Evolutionary conservation across 345 rosid genomes (phyloP).

Genomic region (Mallotus nudiflorus): DNA sequence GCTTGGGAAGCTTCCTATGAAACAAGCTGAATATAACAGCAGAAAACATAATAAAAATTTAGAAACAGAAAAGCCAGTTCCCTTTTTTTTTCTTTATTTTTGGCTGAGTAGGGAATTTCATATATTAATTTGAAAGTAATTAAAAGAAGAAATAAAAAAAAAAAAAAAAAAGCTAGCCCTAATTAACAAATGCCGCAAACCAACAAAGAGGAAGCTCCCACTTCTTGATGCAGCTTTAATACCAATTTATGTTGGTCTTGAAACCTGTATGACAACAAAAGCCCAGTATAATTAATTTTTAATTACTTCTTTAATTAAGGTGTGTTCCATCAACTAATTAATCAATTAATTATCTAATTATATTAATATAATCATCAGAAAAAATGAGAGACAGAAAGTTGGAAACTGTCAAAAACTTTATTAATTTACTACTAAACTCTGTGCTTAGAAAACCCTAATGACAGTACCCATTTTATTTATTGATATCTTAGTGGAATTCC

Average conservation of each 20-base stretch:
- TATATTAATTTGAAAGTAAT: neutral
- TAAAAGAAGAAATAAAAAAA: too few relatives aligned
- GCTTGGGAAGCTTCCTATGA: conserved; percentile 32
- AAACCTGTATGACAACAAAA: conserved; percentile 53
- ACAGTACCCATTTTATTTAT: neutral
- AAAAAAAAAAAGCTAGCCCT: conserved; percentile 22
- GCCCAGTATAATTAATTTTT: conserved; percentile 4
- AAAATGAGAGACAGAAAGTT: conserved; percentile 15
- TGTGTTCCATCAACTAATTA: conserved; percentile 26
- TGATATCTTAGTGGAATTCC: conserved; percentile 9
- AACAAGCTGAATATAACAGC: conserved; percentile 16
- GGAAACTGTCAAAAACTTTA: neutral
- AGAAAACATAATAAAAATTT: conserved; percentile 16
- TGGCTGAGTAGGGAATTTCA: neutral
- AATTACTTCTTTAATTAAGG: conserved; percentile 20
- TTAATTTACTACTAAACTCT: neutral
- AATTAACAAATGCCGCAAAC: conserved; percentile 18
- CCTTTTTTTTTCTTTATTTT: conserved; percentile 20
- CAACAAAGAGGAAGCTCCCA: conserved; percentile 34
- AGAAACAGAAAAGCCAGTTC: conserved; percentile 7
- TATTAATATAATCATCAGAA: neutral
- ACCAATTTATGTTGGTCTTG: conserved; percentile 63
- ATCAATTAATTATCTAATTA: neutral
- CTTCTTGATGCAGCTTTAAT: conserved; percentile 27
- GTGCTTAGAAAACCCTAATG: conserved; percentile 27